Evolutionary conservation across 1,284 basidiomycete genomes (phyloP).

Genomic region (Sanghuangporus weigelae): DNA sequence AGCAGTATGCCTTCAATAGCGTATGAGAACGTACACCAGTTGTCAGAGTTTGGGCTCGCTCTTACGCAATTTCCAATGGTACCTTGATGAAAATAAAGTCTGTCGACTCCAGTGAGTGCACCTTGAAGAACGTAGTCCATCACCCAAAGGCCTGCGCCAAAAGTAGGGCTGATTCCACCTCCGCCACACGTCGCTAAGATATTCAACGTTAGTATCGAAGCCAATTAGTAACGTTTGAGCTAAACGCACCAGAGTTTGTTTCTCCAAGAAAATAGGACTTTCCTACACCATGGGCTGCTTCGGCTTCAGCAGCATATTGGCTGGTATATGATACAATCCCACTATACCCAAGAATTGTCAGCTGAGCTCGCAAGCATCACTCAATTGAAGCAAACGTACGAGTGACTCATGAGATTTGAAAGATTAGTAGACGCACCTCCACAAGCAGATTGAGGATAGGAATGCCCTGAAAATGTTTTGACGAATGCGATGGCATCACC

Average conservation of each 20-base stretch:
- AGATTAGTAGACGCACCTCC: constrained; percentile 37
- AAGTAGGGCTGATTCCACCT: constrained; percentile 39
- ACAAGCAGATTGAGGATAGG: constrained; percentile 42
- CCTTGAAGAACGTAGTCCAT: constrained; percentile 42
- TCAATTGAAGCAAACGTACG: constrained; percentile 25
- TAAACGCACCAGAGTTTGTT: constrained; percentile 37
- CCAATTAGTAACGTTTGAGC: background rate
- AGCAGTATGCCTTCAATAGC: constrained; percentile 33
- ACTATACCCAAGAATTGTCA: constrained; percentile 19
- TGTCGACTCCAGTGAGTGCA: constrained; percentile 34
- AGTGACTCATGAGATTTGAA: constrained; percentile 36
- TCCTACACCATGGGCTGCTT: constrained; percentile 30
- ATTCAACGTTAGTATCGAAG: background rate
- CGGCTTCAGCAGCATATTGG: constrained; percentile 33
- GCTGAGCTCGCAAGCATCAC: background rate
- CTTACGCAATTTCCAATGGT: constrained; percentile 37
- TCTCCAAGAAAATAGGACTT: constrained; percentile 39
- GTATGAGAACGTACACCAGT: background rate
- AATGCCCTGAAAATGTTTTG: constrained; percentile 37
- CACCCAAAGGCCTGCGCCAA: constrained; percentile 41
- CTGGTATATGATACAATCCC: constrained; percentile 35
- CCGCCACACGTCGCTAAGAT: constrained; percentile 38
- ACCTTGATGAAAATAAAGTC: constrained; percentile 43
- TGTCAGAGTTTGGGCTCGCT: constrained; percentile 3
- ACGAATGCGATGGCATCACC: constrained; percentile 31